Conservation (phyloP, 768 basidiomycete genomes). For the Tulasnella sp. region DNA sequence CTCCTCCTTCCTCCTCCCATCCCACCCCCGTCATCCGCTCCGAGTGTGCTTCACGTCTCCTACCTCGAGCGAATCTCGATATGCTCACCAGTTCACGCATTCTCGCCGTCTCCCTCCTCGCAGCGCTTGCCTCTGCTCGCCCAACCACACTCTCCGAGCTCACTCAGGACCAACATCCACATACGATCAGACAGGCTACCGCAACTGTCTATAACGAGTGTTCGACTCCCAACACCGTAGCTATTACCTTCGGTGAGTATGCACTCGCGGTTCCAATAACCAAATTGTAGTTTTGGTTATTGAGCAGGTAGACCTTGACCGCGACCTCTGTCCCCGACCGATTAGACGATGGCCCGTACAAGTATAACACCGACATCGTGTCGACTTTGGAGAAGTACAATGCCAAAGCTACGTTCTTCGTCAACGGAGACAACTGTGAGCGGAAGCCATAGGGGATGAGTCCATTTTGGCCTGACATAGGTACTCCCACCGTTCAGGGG, state of each 20-base stretch:
- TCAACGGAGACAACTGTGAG: constrained; percentile 6
- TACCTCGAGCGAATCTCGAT: background rate
- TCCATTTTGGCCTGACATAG: too few relatives aligned
- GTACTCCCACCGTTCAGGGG: too few relatives aligned
- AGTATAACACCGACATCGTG: constrained; percentile 11
- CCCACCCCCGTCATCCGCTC: background rate
- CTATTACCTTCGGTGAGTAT: background rate
- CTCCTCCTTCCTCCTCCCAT: background rate
- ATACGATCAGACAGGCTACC: background rate
- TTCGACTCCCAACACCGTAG: background rate
- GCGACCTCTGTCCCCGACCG: background rate
- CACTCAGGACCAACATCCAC: background rate
- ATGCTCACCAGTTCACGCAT: background rate
- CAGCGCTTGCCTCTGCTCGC: background rate
- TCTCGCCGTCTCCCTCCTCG: background rate
- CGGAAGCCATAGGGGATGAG: too few relatives aligned
- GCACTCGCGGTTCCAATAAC: background rate
- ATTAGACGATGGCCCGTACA: constrained; percentile 29
- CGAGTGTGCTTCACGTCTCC: background rate
- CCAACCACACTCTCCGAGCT: background rate
- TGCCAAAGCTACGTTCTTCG: constrained; percentile 20
- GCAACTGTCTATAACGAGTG: background rate
- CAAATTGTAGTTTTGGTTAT: background rate
- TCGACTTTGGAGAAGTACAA: background rate
- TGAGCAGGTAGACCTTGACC: background rate